phyloP scores from a whole-genome alignment of 129 eudicot genomes.

The Flaveria bidentis region DNA sequence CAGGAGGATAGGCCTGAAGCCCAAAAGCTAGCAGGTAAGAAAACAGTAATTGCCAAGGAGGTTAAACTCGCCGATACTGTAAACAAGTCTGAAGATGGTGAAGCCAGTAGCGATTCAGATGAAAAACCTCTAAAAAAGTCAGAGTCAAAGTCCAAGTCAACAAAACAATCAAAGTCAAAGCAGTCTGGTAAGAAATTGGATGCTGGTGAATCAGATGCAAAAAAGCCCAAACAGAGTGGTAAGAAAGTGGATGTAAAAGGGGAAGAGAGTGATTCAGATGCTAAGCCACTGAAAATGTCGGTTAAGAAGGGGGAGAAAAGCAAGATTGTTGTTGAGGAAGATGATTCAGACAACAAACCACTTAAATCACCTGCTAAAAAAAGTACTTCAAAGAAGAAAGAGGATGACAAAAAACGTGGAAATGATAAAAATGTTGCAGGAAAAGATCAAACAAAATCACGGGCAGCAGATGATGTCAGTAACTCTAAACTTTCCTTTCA shows the following conservation, averaged over 20 bases:
- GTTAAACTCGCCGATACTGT: slow-evolving; percentile 25
- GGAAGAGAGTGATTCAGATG: slow-evolving; percentile 46
- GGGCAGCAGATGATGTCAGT: slow-evolving; percentile 49
- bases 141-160: slow-evolving; percentile 38
- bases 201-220: slow-evolving; percentile 43
- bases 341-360: slow-evolving; percentile 53
- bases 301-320: slow-evolving; percentile 49
- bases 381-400: slow-evolving; percentile 24
- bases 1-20: slow-evolving; percentile 47
- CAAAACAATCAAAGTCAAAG: slow-evolving; percentile 32
- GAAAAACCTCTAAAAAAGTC: slow-evolving; percentile 38
- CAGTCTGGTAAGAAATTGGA: slow-evolving; percentile 47
- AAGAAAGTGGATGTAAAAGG: slow-evolving; percentile 45
- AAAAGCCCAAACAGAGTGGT: slow-evolving; percentile 36
- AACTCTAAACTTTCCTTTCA: slow-evolving; percentile 1
- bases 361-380: slow-evolving; percentile 41
- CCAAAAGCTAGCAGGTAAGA: slow-evolving; percentile 43
- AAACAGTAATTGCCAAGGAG: slow-evolving; percentile 36
- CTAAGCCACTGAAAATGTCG: slow-evolving; percentile 32
- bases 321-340: slow-evolving; percentile 29
- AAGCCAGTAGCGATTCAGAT: slow-evolving; percentile 40
- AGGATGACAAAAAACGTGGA: slow-evolving; percentile 36
- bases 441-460: slow-evolving; percentile 48
- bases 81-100: slow-evolving; percentile 48
- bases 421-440: slow-evolving; percentile 47